Evolutionary conservation across 352 stramenopile genomes (phyloP), one percentile per base, ranked within the genome.

Genomic region (Phytophthora tentaculata): DNA sequence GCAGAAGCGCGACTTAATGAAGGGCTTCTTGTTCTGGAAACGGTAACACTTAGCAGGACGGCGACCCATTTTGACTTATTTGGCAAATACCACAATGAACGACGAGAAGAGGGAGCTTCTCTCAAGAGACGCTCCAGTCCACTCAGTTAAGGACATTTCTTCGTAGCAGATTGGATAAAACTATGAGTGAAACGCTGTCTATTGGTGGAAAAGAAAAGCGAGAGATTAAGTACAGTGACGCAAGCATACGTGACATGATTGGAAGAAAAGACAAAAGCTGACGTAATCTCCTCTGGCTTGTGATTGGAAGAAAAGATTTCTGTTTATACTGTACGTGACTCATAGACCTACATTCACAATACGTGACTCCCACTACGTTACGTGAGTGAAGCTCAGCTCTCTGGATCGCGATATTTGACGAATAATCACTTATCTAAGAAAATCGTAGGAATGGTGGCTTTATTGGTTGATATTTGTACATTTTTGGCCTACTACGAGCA

Each of bases 11-110:
- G 96, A 99, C 94, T 99, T 99, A 88, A 99, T 99, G 92, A 99
- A 99, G 54, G 98, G 98, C 90, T 99, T 99, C 97, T 99, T 99
- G 96, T 99, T 99, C 87, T 99, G 96, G 95, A 99, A 99, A 82
- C 98, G 97, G 91, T 99, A 99, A 88, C 97, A 99, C 82, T 97
- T 97, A 79, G 97, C 96, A 76, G 97, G 97, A 98, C 74, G 74
- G 49, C 74, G 74, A 75, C 74, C 74, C 74, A 81, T 81, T 32
- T 35, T 72, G 67, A 73, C 69, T 77, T 54, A 49, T 51, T 72
- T 73, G 72, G 71, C 63, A 76, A 83, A 70, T 71, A 64, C 60
- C 60, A 62, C 57, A 80, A 73, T 82, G 74, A 64, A 7, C 17
- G 19, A 56, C n/a, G 24, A n/a, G 10, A 19, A 28, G 7, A 41